phyloP scores from a whole-genome alignment of 352 stramenopile genomes.

The Phytophthora citricola region DNA sequence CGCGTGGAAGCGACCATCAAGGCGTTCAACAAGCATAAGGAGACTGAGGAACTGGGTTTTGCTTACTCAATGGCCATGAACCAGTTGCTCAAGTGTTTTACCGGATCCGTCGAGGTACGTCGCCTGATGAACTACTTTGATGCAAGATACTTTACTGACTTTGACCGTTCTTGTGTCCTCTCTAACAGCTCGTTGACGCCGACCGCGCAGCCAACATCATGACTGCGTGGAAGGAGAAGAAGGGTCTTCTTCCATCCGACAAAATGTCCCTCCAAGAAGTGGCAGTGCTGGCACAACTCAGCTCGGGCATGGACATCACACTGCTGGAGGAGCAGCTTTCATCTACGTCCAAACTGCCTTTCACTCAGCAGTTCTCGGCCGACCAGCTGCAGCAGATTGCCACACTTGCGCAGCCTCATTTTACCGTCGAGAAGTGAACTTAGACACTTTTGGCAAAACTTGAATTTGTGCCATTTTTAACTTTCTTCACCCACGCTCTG shows the following conservation, averaged over 20 bases:
- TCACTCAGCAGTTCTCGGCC: slow-evolving; percentile 41
- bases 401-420: slow-evolving; percentile 37
- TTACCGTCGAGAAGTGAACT: slow-evolving; percentile 42
- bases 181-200: slow-evolving; percentile 56
- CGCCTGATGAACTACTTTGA: neutral
- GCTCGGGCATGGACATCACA: slow-evolving; percentile 62
- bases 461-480: slow-evolving; percentile 10
- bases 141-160: slow-evolving; percentile 7
- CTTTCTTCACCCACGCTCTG: slow-evolving; percentile 16
- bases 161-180: slow-evolving; percentile 5
- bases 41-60: slow-evolving; percentile 80
- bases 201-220: slow-evolving; percentile 53
- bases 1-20: slow-evolving; percentile 69
- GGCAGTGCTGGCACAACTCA: slow-evolving; percentile 57
- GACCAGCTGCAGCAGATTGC: slow-evolving; percentile 51
- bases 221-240: slow-evolving; percentile 37
- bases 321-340: slow-evolving; percentile 71
- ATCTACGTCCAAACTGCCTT: slow-evolving; percentile 41
- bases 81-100: slow-evolving; percentile 86
- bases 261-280: slow-evolving; percentile 57
- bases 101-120: slow-evolving; percentile 76
- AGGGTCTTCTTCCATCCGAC: slow-evolving; percentile 32
- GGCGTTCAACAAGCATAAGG: slow-evolving; percentile 59
- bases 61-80: slow-evolving; percentile 82
- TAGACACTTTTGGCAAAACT: slow-evolving; percentile 2